Conservation (phyloP, 2,329 filamentous ascomycete genomes). For the Talaromyces marneffei region DNA sequence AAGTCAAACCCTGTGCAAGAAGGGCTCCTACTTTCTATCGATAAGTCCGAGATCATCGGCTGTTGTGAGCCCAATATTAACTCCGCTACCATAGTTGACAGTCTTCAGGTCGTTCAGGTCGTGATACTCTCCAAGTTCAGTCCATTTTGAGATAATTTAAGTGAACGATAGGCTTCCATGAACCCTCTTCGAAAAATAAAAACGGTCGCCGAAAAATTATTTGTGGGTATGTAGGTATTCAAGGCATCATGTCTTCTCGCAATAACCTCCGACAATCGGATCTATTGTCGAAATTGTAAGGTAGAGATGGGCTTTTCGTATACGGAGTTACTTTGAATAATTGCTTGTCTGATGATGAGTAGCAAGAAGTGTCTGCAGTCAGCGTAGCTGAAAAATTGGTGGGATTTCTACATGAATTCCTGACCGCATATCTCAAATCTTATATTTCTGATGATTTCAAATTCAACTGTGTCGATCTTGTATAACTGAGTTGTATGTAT, state of each 20-base stretch:
- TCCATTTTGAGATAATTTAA: not conserved
- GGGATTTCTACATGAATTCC: not conserved
- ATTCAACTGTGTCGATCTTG: not conserved
- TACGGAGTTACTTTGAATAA: constrained; percentile 1
- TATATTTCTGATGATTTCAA: too few species aligned
- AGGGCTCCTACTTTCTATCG: not conserved
- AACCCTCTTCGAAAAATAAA: not conserved
- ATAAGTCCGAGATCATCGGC: not conserved
- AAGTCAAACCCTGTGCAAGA: not conserved
- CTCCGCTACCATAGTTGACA: not conserved
- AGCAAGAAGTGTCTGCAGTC: not conserved
- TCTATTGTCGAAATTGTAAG: not conserved
- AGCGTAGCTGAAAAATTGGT: not conserved
- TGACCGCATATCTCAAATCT: not conserved
- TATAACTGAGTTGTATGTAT: not conserved
- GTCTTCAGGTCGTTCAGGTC: not conserved
- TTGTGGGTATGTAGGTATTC: not conserved
- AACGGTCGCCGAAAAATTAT: not conserved
- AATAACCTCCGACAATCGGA: not conserved
- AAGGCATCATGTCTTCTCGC: not conserved
- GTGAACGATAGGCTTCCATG: not conserved
- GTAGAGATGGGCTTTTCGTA: not conserved
- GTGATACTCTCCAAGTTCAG: not conserved
- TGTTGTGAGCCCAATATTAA: not conserved
- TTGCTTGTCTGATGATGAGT: not conserved